Conservation (phyloP, 1,284 basidiomycete species). For the Ceraceosorus guamensis region DNA sequence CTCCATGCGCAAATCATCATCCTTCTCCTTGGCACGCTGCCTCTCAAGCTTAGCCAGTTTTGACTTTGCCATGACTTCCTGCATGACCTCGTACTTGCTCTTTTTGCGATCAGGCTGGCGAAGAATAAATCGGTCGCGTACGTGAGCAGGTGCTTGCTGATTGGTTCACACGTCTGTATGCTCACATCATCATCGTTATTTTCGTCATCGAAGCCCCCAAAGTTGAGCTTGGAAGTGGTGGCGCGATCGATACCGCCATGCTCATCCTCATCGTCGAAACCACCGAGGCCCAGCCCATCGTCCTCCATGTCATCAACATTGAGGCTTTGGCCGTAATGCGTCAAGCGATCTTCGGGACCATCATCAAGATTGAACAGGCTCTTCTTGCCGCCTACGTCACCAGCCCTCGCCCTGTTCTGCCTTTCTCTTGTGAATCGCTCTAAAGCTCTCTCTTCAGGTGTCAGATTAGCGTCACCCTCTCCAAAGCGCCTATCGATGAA, state of each 20-base stretch:
- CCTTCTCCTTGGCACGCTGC: constrained; percentile 77
- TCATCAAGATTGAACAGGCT: constrained; percentile 81
- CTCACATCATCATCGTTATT: constrained; percentile 55
- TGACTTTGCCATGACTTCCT: constrained; percentile 94
- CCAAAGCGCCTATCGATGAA: constrained; percentile 92
- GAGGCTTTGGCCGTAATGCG: constrained; percentile 83
- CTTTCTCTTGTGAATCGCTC: constrained; percentile 85
- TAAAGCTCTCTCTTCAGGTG: constrained; percentile 90
- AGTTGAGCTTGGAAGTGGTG: constrained; percentile 63
- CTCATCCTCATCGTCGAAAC: constrained; percentile 29
- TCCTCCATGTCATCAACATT: constrained; percentile 82
- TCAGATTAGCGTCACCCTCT: constrained; percentile 83
- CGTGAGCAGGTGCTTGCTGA: background rate
- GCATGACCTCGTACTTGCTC: constrained; percentile 90
- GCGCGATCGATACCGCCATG: constrained; percentile 50
- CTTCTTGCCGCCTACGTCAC: constrained; percentile 37
- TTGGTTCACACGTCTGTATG: background rate
- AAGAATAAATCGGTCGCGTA: background rate
- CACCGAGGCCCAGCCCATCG: constrained; percentile 46
- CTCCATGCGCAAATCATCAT: constrained; percentile 76
- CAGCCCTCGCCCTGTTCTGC: constrained; percentile 21
- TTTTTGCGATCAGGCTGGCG: constrained; percentile 18
- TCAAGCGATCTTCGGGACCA: constrained; percentile 58
- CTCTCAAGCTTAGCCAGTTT: constrained; percentile 70
- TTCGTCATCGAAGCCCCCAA: constrained; percentile 69